Evolutionary conservation across 495 filamentous ascomycete genomes (phyloP), one percentile per base, ranked within the genome.

Genomic region (Penicillium manginii): DNA sequence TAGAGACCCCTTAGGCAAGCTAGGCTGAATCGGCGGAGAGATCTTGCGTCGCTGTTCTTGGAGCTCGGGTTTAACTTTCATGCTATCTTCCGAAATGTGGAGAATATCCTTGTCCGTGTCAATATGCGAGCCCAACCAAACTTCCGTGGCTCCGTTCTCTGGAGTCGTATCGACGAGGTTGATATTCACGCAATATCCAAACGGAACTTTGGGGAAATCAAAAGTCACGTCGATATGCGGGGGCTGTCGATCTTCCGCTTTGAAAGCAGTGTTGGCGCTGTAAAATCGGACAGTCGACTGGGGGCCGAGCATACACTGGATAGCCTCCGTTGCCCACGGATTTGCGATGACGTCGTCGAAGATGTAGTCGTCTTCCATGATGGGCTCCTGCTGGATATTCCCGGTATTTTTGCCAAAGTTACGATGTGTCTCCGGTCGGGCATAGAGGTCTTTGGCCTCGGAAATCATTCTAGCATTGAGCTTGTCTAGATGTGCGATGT

Each of bases 221-320:
- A 83, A 84, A 62, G 84, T 78, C 6, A 81, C 76, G 60, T 87
- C 84, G 1, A 75, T 73, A 64, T 88, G 84, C 23, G 76, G 74
- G 2, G 82, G 82, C 54, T 86, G 84, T 2, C 76, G 67, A 3
- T 64, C 62, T 0, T 63, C 61, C 0, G 63, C 72, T 55, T 69
- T 58, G 63, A 84, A 73, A 0, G 83, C 81, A 9, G 79, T 77
- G 52, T 86, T 86, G 18, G 74, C 80, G 11, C 80, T 83, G 58
- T 75, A 73, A 58, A 86, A 85, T 11, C 77, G 76, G 65, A 78
- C 70, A 23, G 72, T 68, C 0, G 81, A 81, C 10, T 64, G 55
- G 6, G 80, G 80, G 7, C 83, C 82, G 10, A 86, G 69, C 54
- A 79, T 70, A 10, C 73, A 68, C 9, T 79, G 74, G 18, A 79